phyloP scores from a whole-genome alignment of 306 rosid genomes.

The Pterocarpus santalinus region DNA sequence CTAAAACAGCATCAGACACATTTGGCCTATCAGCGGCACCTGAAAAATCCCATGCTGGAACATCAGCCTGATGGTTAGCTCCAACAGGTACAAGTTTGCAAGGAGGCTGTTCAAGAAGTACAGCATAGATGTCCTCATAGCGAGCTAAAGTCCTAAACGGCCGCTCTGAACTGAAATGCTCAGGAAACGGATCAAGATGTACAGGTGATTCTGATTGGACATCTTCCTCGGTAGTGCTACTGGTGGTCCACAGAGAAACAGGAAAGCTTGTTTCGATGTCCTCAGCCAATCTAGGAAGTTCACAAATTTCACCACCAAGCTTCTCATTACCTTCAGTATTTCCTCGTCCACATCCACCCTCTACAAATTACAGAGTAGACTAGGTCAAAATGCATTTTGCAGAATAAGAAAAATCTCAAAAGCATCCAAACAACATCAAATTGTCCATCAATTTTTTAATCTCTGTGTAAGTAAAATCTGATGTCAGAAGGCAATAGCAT shows the following conservation, averaged over 20 bases:
- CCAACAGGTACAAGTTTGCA: constrained; percentile 74
- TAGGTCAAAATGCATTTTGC: constrained; percentile 41
- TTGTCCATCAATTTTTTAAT: too few relatives aligned
- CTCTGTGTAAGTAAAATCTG: too few relatives aligned
- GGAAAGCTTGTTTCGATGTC: constrained; percentile 58
- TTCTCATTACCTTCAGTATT: constrained; percentile 52
- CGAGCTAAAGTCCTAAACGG: constrained; percentile 67
- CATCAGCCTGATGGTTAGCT: constrained; percentile 74
- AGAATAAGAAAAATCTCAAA: not conserved
- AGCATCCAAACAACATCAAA: too few relatives aligned
- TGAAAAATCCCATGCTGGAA: constrained; percentile 65
- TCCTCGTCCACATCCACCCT: constrained; percentile 56
- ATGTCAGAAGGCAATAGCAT: not conserved
- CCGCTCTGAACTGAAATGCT: constrained; percentile 64
- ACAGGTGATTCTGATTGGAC: constrained; percentile 52
- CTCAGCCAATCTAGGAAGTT: constrained; percentile 53
- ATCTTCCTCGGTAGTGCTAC: constrained; percentile 49
- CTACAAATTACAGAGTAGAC: constrained; percentile 63
- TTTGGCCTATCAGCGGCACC: constrained; percentile 16
- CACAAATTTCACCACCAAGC: constrained; percentile 56
- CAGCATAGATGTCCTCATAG: constrained; percentile 71
- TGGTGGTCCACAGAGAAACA: constrained; percentile 59
- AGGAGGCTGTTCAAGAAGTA: constrained; percentile 73
- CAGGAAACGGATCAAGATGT: constrained; percentile 60
- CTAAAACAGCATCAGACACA: constrained; percentile 41